phyloP scores from a whole-genome alignment of 2,329 filamentous ascomycete genomes.

The Lizonia empirigonia region DNA sequence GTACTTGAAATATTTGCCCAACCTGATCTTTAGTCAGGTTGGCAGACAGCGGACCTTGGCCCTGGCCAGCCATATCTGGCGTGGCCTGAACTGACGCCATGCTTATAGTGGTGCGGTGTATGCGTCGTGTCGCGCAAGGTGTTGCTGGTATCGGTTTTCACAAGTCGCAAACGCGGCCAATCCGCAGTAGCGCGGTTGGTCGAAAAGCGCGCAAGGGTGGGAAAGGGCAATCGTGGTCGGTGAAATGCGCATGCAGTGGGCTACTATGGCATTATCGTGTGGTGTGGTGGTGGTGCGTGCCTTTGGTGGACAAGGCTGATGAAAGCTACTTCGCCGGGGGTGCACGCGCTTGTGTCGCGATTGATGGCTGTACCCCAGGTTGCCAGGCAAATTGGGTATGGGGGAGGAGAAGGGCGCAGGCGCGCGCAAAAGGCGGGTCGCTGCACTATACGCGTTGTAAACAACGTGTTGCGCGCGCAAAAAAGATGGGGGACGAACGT shows the following conservation, averaged over 20 bases:
- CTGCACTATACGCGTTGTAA: conserved; percentile 41
- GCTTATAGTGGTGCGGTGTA: conserved; percentile 23
- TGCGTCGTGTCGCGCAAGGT: conserved; percentile 24
- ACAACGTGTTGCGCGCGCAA: conserved; percentile 44
- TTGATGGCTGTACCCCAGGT: conserved; percentile 23
- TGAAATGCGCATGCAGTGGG: conserved; percentile 30
- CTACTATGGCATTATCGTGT: conserved; percentile 46
- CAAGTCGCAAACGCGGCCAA: conserved; percentile 27
- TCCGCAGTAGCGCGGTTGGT: conserved; percentile 15
- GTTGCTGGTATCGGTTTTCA: conserved; percentile 15
- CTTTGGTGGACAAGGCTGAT: conserved; percentile 40
- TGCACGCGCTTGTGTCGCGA: conserved; percentile 42
- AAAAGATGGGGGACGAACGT: conserved; percentile 44
- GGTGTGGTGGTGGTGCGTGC: conserved; percentile 34
- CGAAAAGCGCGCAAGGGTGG: conserved; percentile 29
- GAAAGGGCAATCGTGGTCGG: conserved; percentile 32
- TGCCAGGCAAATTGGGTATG: conserved; percentile 37
- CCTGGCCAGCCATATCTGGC: conserved; percentile 66
- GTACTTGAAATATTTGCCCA: conserved; percentile 73
- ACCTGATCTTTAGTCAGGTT: conserved; percentile 78
- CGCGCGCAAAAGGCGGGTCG: conserved; percentile 32
- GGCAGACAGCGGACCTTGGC: conserved; percentile 63
- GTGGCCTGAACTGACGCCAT: conserved; percentile 84
- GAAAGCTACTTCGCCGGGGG: conserved; percentile 37
- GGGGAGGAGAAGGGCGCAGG: conserved; percentile 29